Conservation (phyloP, 2,329 filamentous ascomycete species). For the Neonectria neomacrospora region DNA sequence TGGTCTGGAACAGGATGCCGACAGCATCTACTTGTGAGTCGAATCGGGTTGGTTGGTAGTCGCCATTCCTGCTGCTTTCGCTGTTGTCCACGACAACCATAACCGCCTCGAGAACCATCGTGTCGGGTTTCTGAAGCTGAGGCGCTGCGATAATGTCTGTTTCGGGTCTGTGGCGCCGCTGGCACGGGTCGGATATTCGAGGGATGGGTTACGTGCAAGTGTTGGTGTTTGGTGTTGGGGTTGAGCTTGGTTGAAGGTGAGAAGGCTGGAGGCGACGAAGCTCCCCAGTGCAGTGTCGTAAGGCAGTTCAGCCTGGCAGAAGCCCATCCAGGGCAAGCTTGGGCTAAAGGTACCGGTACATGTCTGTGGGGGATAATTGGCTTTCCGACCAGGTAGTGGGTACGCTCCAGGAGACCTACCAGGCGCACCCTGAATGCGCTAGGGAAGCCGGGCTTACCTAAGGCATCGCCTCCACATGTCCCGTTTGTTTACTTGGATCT, state of each 20-base stretch:
- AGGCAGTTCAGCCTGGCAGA: conserved; percentile 60
- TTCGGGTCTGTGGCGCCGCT: conserved; percentile 15
- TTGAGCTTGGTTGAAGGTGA: conserved; percentile 40
- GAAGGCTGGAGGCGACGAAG: conserved; percentile 41
- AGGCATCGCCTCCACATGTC: conserved; percentile 22
- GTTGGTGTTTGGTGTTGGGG: conserved; percentile 32
- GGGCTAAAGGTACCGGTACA: conserved; percentile 40
- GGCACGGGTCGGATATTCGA: conserved; percentile 10
- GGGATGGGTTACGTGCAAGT: conserved; percentile 8
- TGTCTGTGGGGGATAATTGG: neutral
- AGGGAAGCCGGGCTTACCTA: conserved; percentile 44
- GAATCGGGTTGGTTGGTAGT: conserved; percentile 90
- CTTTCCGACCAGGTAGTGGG: conserved; percentile 21
- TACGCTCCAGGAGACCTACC: conserved; percentile 25
- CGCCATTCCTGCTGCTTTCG: conserved; percentile 97
- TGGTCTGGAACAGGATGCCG: conserved; percentile 93
- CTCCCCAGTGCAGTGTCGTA: conserved; percentile 52
- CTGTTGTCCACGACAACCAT: conserved; percentile 99
- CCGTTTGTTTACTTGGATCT: conserved; percentile 46
- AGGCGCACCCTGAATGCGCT: conserved; percentile 35
- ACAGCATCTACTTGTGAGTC: conserved; percentile 96
- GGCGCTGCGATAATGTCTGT: conserved; percentile 15
- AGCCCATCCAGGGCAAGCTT: conserved; percentile 33
- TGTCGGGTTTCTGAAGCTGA: conserved; percentile 57
- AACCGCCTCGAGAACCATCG: conserved; percentile 98